Percentiles rank a stretch among this genome's conserved stretches.
Conservation (phyloP, 257 asterid genomes). For the Ballota nigra region DNA sequence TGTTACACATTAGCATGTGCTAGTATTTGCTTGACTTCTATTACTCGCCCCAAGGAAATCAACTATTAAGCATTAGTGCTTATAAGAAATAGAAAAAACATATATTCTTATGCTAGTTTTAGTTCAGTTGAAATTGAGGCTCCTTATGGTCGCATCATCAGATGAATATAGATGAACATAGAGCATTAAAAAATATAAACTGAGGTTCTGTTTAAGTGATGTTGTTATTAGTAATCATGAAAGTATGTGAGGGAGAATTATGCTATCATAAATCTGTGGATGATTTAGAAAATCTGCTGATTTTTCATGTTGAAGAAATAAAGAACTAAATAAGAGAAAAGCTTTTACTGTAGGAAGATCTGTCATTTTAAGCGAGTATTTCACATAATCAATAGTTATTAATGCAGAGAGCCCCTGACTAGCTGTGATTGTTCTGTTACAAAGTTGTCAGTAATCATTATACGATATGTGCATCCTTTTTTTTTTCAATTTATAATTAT, state of each 20-base stretch:
- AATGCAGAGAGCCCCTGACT: not conserved
- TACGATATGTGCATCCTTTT: not conserved
- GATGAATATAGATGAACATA: not conserved
- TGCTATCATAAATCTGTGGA: not conserved
- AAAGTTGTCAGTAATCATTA: not conserved
- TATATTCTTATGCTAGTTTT: not conserved
- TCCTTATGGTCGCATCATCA: not conserved
- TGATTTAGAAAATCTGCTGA: not conserved
- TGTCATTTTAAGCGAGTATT: constrained; percentile 4
- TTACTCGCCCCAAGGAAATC: constrained; percentile 12
- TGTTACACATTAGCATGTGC: constrained; percentile 6
- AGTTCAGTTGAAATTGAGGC: not conserved
- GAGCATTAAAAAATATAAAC: not conserved
- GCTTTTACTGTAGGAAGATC: constrained; percentile 17
- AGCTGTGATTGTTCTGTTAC: not conserved
- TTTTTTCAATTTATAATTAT: too few relatives aligned
- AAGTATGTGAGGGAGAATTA: not conserved
- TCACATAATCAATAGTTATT: not conserved
- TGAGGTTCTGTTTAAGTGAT: not conserved
- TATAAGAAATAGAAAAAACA: not conserved
- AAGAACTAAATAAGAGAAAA: not conserved
- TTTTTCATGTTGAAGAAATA: not conserved
- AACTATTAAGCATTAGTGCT: constrained; percentile 4
- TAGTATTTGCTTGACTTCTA: constrained; percentile 5
- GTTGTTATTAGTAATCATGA: constrained; percentile 10